A percentile compares a stretch with the other conserved stretches of the same genome.
Conservation (phyloP, 73 alveolate species). For the Paramecium bursaria region DNA sequence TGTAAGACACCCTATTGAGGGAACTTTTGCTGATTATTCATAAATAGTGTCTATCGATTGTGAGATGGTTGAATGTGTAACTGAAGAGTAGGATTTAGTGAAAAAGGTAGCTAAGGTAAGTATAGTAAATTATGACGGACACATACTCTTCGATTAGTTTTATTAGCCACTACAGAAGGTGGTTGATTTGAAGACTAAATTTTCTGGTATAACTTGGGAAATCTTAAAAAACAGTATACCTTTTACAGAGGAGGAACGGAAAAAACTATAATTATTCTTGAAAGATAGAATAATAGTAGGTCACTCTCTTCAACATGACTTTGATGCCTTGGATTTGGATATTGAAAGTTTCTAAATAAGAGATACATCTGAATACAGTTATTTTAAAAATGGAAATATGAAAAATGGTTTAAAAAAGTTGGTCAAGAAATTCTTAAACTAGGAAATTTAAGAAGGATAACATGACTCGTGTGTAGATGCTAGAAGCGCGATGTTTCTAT, state of each 20-base stretch:
- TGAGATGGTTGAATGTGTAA: constrained; percentile 87
- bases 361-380: constrained; percentile 71
- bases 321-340: constrained; percentile 74
- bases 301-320: constrained; percentile 78
- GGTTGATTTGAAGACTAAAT: constrained; percentile 79
- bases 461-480: constrained; percentile 84
- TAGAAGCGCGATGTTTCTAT: constrained; percentile 81
- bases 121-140: constrained; percentile 84
- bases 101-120: constrained; percentile 77
- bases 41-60: constrained; percentile 80
- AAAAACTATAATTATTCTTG: constrained; percentile 60
- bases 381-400: constrained; percentile 62
- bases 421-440: constrained; percentile 67
- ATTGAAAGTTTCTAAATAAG: constrained; percentile 65
- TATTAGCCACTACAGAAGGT: constrained; percentile 75
- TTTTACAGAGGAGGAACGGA: constrained; percentile 65
- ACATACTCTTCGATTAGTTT: constrained; percentile 76
- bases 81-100: constrained; percentile 65
- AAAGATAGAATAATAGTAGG: constrained; percentile 83
- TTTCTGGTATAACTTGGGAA: constrained; percentile 77
- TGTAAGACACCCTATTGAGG: constrained; percentile 31
- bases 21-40: constrained; percentile 23
- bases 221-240: constrained; percentile 70
- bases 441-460: constrained; percentile 74
- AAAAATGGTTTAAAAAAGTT: constrained; percentile 74